Conservation (phyloP, 257 asterid genomes). For the Solanum chiquidenum region DNA sequence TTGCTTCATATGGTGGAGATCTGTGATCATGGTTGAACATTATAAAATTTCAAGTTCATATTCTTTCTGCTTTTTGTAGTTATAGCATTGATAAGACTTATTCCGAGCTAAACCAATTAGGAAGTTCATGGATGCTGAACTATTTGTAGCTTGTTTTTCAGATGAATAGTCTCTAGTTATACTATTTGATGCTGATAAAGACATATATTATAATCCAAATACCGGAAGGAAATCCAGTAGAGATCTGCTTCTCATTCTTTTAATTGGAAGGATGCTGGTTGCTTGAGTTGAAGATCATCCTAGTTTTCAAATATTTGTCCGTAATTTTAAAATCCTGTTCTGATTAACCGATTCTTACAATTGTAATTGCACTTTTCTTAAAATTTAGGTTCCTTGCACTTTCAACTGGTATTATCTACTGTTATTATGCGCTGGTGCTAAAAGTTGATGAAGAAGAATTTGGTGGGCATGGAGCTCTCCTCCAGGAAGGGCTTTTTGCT, state of each 20-base stretch:
- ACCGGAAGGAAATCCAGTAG: not conserved
- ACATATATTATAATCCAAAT: not conserved
- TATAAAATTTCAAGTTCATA: not conserved
- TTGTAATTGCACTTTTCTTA: not conserved
- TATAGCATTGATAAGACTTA: not conserved
- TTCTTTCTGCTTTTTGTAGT: not conserved
- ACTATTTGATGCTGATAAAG: not conserved
- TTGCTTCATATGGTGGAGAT: not conserved
- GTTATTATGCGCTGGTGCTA: conserved; percentile 61
- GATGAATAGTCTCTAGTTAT: not conserved
- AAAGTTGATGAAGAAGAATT: conserved; percentile 91
- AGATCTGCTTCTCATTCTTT: not conserved
- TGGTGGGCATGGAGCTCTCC: conserved; percentile 93
- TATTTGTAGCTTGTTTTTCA: not conserved
- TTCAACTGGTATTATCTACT: conserved; percentile 74
- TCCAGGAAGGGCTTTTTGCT: conserved; percentile 93
- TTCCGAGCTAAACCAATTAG: not conserved
- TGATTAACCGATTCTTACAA: not conserved
- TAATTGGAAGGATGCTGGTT: not conserved
- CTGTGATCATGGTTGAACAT: not conserved
- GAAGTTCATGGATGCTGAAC: not conserved
- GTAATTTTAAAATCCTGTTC: not conserved
- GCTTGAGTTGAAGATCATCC: not conserved
- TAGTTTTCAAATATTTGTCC: not conserved
- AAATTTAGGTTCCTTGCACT: conserved; percentile 46